phyloP scores from a whole-genome alignment of 2,329 filamentous ascomycete species.

The Penicillium sp. region DNA sequence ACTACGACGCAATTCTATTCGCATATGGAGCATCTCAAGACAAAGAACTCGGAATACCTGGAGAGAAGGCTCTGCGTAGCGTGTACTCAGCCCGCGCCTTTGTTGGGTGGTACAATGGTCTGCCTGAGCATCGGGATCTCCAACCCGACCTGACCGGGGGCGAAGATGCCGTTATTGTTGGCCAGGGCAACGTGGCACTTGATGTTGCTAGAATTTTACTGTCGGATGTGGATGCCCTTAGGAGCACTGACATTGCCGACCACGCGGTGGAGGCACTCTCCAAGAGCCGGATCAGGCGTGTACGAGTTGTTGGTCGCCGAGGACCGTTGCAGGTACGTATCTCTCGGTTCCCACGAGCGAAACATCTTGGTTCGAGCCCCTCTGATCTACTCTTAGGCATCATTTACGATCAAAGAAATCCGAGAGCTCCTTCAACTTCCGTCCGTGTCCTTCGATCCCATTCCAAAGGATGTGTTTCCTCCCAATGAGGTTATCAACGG shows the following conservation, averaged over 20 bases:
- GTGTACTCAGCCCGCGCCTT: conserved; percentile 91
- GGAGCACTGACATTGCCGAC: conserved; percentile 85
- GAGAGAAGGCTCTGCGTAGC: conserved; percentile 66
- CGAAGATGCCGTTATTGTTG: conserved; percentile 84
- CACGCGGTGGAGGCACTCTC: conserved; percentile 74
- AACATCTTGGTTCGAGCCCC: not conserved
- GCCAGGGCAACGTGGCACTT: conserved; percentile 93
- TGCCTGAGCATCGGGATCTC: conserved; percentile 76
- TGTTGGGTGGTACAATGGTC: conserved; percentile 97
- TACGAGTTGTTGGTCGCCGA: conserved; percentile 84
- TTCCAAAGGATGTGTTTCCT: conserved; percentile 69
- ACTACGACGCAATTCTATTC: conserved; percentile 92
- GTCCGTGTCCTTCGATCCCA: conserved; percentile 69
- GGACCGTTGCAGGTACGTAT: conserved; percentile 79
- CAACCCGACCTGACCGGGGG: conserved; percentile 72
- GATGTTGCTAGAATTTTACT: conserved; percentile 90
- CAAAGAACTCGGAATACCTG: conserved; percentile 73
- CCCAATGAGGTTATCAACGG: conserved; percentile 59
- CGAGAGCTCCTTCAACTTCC: conserved; percentile 82
- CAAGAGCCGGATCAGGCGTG: conserved; percentile 72
- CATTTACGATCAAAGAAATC: conserved; percentile 93
- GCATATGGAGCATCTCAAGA: conserved; percentile 91
- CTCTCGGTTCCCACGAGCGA: not conserved
- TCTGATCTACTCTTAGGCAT: conserved; percentile 59
- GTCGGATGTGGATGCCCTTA: conserved; percentile 70